Percentiles rank a stretch among this genome's conserved stretches.
Conservation (phyloP, 768 basidiomycete genomes). For the Mycena epipterygia region DNA sequence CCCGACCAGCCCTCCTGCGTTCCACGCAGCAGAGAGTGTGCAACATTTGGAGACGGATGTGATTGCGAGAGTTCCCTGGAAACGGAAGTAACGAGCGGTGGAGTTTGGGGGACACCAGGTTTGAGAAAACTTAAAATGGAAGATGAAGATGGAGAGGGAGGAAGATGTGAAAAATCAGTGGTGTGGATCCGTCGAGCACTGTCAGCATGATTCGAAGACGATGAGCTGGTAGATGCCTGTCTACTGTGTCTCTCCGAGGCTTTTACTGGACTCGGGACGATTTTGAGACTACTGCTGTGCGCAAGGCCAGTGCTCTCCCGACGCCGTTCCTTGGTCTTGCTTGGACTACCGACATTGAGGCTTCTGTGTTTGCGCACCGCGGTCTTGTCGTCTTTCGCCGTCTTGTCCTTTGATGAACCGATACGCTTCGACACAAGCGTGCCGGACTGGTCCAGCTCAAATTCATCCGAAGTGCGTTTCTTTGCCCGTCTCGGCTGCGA, state of each 20-base stretch:
- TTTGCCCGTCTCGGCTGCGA: constrained; percentile 66
- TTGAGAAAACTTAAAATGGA: constrained; percentile 88
- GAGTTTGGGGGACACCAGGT: constrained; percentile 56
- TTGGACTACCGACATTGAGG: constrained; percentile 67
- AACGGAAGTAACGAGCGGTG: constrained; percentile 52
- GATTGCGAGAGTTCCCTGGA: constrained; percentile 58
- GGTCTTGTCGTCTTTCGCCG: constrained; percentile 63
- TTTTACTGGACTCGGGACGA: constrained; percentile 45
- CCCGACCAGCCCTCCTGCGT: constrained; percentile 93
- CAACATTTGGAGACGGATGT: constrained; percentile 74
- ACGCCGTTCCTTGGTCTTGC: constrained; percentile 69
- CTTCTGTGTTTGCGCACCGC: constrained; percentile 79
- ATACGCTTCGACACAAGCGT: constrained; percentile 66
- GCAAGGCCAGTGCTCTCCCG: constrained; percentile 66
- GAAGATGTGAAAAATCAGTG: constrained; percentile 90
- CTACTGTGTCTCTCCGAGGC: constrained; percentile 66
- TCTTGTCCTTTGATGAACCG: constrained; percentile 55
- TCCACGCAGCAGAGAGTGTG: constrained; percentile 87
- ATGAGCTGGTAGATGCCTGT: constrained; percentile 79
- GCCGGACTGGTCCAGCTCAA: constrained; percentile 82
- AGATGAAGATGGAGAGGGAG: constrained; percentile 92
- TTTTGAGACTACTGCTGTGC: constrained; percentile 54
- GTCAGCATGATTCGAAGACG: constrained; percentile 71
- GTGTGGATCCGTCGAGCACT: constrained; percentile 73
- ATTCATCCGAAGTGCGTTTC: constrained; percentile 87